These are phyloP conservation scores for Boletus edulis DNA, from an alignment of 768 basidiomycete species.

Conservation along the genomic window DNA sequence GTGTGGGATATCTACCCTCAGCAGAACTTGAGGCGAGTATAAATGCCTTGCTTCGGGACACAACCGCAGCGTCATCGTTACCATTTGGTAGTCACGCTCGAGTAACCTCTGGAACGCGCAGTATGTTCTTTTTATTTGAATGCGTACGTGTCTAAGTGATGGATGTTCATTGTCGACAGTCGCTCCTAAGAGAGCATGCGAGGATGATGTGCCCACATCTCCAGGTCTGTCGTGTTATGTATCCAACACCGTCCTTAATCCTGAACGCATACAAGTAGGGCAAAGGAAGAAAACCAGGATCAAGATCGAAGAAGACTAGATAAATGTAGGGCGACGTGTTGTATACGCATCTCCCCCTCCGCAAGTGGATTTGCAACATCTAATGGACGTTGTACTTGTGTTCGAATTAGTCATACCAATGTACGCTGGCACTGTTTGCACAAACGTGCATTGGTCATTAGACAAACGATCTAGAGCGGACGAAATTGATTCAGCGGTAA, in stretches of 20 bases:
- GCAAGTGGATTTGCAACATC: neutral
- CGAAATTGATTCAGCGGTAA: too few relatives aligned
- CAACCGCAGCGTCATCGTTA: neutral
- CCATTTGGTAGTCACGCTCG: neutral
- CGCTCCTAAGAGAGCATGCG: conserved; percentile 10
- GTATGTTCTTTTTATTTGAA: neutral
- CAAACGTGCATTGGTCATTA: too few relatives aligned
- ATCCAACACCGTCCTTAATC: neutral
- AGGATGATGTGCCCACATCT: conserved; percentile 2
- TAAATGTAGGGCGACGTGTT: neutral
- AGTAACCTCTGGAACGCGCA: neutral
- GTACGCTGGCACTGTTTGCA: too few relatives aligned
- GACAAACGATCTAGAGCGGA: too few relatives aligned
- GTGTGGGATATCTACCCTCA: conserved; percentile 8
- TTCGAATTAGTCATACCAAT: too few relatives aligned
- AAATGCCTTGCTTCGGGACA: neutral
- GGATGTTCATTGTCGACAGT: neutral
- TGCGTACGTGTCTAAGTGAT: neutral
- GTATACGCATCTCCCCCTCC: too few relatives aligned
- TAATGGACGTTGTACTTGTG: neutral
- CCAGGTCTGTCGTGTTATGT: neutral
- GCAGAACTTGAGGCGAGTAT: conserved; percentile 3
- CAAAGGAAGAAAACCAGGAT: conserved; percentile 8
- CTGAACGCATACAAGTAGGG: neutral
- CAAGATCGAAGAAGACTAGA: conserved; percentile 16